phyloP scores from a whole-genome alignment of 495 filamentous ascomycete species.

The Bryoglossum gracile region DNA sequence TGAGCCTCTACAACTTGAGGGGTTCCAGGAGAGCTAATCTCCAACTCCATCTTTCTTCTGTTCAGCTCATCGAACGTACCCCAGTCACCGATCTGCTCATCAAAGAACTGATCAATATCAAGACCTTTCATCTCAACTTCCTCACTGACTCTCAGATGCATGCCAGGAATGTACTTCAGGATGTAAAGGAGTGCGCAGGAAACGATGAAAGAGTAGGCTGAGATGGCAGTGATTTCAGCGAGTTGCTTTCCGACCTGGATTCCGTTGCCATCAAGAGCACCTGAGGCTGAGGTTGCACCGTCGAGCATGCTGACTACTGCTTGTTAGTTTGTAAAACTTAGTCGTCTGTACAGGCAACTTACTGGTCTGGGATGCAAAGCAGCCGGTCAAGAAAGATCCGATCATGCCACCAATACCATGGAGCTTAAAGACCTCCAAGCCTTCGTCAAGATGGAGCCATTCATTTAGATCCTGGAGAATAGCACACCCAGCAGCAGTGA shows the following conservation, averaged over 20 bases:
- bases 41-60: constrained; percentile 12
- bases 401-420: constrained; percentile 56
- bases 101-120: constrained; percentile 50
- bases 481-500: constrained; percentile 47
- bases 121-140: constrained; percentile 50
- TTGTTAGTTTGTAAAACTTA: not conserved
- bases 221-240: constrained; percentile 51
- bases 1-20: constrained; percentile 6
- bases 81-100: constrained; percentile 44
- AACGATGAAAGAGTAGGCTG: constrained; percentile 47
- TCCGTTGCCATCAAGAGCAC: constrained; percentile 50
- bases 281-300: constrained; percentile 38
- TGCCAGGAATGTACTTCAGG: constrained; percentile 51
- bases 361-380: constrained; percentile 41
- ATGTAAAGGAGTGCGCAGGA: constrained; percentile 46
- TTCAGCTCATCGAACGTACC: constrained; percentile 29
- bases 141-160: constrained; percentile 49
- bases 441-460: constrained; percentile 53
- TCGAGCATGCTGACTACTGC: constrained; percentile 31
- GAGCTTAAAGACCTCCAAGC: constrained; percentile 57
- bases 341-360: not conserved
- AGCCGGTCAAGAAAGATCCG: constrained; percentile 54
- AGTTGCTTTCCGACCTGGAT: constrained; percentile 53
- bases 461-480: constrained; percentile 46
- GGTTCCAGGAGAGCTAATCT: constrained; percentile 4